A percentile compares a stretch with the other conserved stretches of the same genome.
Evolutionary conservation across 108 stramenopile species (phyloP).

Genomic region (Skeletonema tropicum): DNA sequence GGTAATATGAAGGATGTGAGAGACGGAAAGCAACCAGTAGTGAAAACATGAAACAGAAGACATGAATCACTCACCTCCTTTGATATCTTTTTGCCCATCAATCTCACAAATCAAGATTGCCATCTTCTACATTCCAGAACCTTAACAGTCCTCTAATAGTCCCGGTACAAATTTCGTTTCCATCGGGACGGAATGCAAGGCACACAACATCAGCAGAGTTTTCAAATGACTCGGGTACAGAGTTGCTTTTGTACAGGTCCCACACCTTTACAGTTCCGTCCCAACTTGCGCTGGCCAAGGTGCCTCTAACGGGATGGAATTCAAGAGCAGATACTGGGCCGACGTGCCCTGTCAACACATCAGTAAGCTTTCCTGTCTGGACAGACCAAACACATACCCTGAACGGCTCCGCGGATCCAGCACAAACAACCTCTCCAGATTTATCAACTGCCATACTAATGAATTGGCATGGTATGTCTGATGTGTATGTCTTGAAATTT

Average conservation of each 20-base stretch:
- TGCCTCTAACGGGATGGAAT: slow-evolving; percentile 82
- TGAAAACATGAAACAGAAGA: not conserved
- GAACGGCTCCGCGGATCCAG: slow-evolving; percentile 92
- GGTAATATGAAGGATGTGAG: not conserved
- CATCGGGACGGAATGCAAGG: slow-evolving; percentile 93
- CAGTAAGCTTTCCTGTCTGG: slow-evolving; percentile 92
- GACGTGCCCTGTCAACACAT: slow-evolving; percentile 94
- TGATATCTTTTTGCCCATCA: slow-evolving; percentile 89
- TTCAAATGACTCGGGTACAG: slow-evolving; percentile 89
- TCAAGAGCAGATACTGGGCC: slow-evolving; percentile 88
- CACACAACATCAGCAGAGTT: slow-evolving; percentile 96
- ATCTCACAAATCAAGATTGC: slow-evolving; percentile 81
- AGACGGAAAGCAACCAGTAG: not conserved
- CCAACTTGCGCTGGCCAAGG: slow-evolving; percentile 94
- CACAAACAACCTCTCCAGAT: slow-evolving; percentile 93
- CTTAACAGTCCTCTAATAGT: slow-evolving; percentile 91
- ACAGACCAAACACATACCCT: slow-evolving; percentile 95
- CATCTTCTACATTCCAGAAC: slow-evolving; percentile 94
- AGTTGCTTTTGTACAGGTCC: slow-evolving; percentile 92
- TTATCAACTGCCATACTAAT: slow-evolving; percentile 94
- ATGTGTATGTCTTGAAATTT: slow-evolving; percentile 94
- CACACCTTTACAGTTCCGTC: slow-evolving; percentile 97
- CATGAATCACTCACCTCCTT: slow-evolving; percentile 60
- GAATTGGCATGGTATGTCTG: slow-evolving; percentile 93
- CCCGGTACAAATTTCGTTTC: slow-evolving; percentile 93